These are phyloP conservation scores for Cinchona pubescens DNA, from an alignment of 257 asterid genomes.

Conservation along the genomic window DNA sequence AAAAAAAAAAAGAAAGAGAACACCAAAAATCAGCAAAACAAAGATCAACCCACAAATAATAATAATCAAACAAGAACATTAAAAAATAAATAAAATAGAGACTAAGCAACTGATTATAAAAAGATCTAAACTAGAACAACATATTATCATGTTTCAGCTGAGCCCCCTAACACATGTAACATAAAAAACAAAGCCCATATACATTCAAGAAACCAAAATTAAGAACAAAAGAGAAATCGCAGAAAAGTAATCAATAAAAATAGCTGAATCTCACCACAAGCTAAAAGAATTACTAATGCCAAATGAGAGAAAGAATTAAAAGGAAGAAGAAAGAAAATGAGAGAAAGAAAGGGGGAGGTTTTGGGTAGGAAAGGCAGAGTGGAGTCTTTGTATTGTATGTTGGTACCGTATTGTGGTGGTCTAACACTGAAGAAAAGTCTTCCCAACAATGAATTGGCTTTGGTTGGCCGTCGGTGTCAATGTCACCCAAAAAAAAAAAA, in stretches of 20 bases:
- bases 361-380: not conserved
- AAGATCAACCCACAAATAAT: conserved; percentile 4
- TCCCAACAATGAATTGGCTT: conserved; percentile 41
- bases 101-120: not conserved
- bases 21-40: not conserved
- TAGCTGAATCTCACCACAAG: conserved; percentile 15
- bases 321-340: not conserved
- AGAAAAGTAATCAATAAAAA: conserved; percentile 16
- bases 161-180: conserved; percentile 1
- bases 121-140: conserved; percentile 12
- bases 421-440: conserved; percentile 50
- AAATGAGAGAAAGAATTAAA: not conserved
- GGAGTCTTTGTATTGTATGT: conserved; percentile 8
- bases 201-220: conserved; percentile 18
- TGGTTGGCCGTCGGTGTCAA: conserved; percentile 93
- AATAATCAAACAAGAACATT: not conserved
- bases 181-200: conserved; percentile 9
- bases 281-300: not conserved
- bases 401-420: not conserved
- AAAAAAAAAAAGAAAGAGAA: not conserved
- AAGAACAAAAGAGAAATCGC: conserved; percentile 16
- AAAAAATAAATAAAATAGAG: not conserved
- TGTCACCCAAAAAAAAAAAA: too few relatives aligned
- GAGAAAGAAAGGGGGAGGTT: not conserved
- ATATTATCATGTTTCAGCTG: not conserved